These are phyloP conservation scores for Aspergillus felis DNA, from an alignment of 2,329 filamentous ascomycete species.

Conservation along the genomic window DNA sequence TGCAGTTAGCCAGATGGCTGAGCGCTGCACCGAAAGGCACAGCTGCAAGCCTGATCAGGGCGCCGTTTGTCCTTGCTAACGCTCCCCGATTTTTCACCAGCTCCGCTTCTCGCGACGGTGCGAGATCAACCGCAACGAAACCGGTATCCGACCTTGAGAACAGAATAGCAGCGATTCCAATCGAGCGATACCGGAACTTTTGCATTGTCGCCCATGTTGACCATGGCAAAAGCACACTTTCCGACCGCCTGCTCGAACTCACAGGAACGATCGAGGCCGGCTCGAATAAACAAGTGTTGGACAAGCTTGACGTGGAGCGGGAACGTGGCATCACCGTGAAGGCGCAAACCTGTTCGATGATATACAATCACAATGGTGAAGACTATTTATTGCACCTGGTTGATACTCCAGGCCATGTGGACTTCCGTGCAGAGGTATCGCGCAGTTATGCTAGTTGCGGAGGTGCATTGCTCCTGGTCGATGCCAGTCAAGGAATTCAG, in stretches of 20 bases:
- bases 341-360: slow-evolving; percentile 97
- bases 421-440: slow-evolving; percentile 94
- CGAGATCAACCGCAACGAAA: slow-evolving; percentile 20
- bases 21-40: slow-evolving; percentile 36
- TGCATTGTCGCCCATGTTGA: slow-evolving; percentile 99
- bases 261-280: slow-evolving; percentile 88
- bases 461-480: slow-evolving; percentile 85
- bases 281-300: slow-evolving; percentile 88
- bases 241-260: slow-evolving; percentile 84
- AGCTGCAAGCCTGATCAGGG: slow-evolving; percentile 27
- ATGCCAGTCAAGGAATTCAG: slow-evolving; percentile 94
- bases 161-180: slow-evolving; percentile 50
- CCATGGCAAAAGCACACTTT: slow-evolving; percentile 96
- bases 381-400: slow-evolving; percentile 95
- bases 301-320: slow-evolving; percentile 94
- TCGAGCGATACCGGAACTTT: slow-evolving; percentile 73
- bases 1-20: slow-evolving; percentile 45
- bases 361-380: slow-evolving; percentile 78
- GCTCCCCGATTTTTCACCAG: slow-evolving; percentile 29
- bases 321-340: slow-evolving; percentile 98
- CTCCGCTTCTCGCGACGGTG: slow-evolving; percentile 21
- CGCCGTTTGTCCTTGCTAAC: slow-evolving; percentile 22
- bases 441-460: slow-evolving; percentile 95
- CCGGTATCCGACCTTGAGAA: slow-evolving; percentile 52
- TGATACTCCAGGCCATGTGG: slow-evolving; percentile 95